These are phyloP conservation scores for Didymella arachidicola DNA, from an alignment of 2,329 filamentous ascomycete species.

Conservation along the genomic window DNA sequence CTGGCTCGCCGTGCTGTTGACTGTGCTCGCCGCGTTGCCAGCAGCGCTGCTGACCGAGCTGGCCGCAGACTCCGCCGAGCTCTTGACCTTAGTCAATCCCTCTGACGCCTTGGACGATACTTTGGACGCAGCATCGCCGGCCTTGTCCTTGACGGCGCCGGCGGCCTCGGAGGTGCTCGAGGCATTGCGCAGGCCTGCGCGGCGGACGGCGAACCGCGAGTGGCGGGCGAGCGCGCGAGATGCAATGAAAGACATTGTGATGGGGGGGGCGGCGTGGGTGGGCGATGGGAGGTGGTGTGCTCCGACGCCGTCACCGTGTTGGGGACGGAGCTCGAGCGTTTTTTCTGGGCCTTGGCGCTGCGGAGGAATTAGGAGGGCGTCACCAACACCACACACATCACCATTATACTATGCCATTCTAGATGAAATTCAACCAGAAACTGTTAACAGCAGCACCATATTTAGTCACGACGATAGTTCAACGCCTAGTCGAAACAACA, in stretches of 20 bases:
- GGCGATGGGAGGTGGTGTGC: slow-evolving; percentile 19
- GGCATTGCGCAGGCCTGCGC: slow-evolving; percentile 57
- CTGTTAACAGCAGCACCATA: too few species aligned
- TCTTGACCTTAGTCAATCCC: slow-evolving; percentile 81
- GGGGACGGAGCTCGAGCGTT: slow-evolving; percentile 13
- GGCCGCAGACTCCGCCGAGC: slow-evolving; percentile 80
- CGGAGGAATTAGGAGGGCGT: slow-evolving; percentile 7
- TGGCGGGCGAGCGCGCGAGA: slow-evolving; percentile 57
- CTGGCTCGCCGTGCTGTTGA: slow-evolving; percentile 80
- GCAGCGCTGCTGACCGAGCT: slow-evolving; percentile 71
- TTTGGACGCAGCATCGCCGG: slow-evolving; percentile 60
- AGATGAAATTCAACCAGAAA: too few species aligned
- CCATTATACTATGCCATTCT: neutral
- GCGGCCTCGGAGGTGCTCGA: slow-evolving; percentile 59
- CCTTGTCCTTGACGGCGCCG: slow-evolving; percentile 57
- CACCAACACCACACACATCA: neutral
- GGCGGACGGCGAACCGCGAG: slow-evolving; percentile 53
- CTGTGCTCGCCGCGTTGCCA: slow-evolving; percentile 72
- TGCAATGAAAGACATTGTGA: slow-evolving; percentile 58
- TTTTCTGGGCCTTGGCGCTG: slow-evolving; percentile 19
- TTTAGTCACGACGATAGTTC: too few species aligned
- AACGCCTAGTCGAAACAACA: too few species aligned
- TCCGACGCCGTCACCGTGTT: slow-evolving; percentile 10
- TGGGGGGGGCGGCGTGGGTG: slow-evolving; percentile 24
- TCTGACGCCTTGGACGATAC: slow-evolving; percentile 78